These are phyloP conservation scores for Malbranchea cinnamomea DNA, from an alignment of 2,329 filamentous ascomycete genomes.

Conservation along the genomic window DNA sequence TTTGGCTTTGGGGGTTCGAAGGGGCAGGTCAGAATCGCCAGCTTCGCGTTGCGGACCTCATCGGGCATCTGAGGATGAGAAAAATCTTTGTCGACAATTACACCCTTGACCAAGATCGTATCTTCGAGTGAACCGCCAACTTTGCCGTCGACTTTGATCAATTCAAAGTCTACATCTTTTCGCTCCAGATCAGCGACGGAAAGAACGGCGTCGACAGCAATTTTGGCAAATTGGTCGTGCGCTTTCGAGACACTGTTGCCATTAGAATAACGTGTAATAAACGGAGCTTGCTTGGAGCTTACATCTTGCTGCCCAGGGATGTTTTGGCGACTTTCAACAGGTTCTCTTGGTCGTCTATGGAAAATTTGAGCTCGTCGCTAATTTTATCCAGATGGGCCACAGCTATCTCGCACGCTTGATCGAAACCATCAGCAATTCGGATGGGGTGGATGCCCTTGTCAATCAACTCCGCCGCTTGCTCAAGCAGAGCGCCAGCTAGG, in stretches of 20 bases:
- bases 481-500: constrained; percentile 79
- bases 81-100: constrained; percentile 99
- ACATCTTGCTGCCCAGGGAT: constrained; percentile 92
- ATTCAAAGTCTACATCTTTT: constrained; percentile 94
- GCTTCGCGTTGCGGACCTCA: constrained; percentile 86
- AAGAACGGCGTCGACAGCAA: constrained; percentile 91
- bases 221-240: constrained; percentile 94
- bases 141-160: constrained; percentile 99
- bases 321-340: constrained; percentile 90
- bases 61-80: constrained; percentile 98
- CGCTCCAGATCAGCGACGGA: constrained; percentile 91
- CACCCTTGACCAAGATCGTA: constrained; percentile 86
- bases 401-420: constrained; percentile 93
- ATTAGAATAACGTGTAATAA: constrained; percentile 3
- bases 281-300: constrained; percentile 9
- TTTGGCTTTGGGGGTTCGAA: constrained; percentile 99
- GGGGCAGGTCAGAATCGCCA: constrained; percentile 92
- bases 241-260: constrained; percentile 66
- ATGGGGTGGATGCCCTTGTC: constrained; percentile 99
- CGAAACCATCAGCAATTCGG: constrained; percentile 94
- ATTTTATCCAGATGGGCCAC: constrained; percentile 85
- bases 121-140: constrained; percentile 89
- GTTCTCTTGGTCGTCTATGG: constrained; percentile 64
- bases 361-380: constrained; percentile 80
- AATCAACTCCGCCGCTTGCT: constrained; percentile 93